Percentiles rank a stretch among this genome's conserved stretches.
Evolutionary conservation across 78 protist species (phyloP).

Genomic region (Protostelium mycophagum): DNA sequence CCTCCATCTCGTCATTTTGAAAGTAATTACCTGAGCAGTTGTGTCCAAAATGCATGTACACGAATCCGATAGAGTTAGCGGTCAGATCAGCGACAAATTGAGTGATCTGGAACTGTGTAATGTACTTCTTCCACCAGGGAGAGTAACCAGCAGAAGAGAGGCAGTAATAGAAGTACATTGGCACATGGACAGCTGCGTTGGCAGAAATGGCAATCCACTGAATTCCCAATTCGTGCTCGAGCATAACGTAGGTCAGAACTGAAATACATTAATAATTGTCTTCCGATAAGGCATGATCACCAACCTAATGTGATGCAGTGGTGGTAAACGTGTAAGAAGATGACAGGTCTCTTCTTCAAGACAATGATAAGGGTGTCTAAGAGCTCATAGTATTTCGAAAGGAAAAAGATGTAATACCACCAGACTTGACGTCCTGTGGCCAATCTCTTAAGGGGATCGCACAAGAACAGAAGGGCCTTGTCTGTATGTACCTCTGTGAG

Average conservation of each 20-base stretch:
- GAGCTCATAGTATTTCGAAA: conserved; percentile 73
- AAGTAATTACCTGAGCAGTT: neutral
- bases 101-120: conserved; percentile 38
- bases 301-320: conserved; percentile 55
- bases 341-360: conserved; percentile 47
- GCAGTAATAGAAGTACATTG: conserved; percentile 62
- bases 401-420: conserved; percentile 61
- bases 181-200: conserved; percentile 68
- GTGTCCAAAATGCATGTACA: conserved; percentile 2
- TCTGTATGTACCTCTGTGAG: neutral
- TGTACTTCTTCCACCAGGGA: conserved; percentile 71
- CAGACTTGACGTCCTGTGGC: conserved; percentile 27
- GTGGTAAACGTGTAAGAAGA: conserved; percentile 73
- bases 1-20: neutral
- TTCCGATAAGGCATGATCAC: neutral
- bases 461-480: conserved; percentile 28
- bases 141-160: conserved; percentile 15
- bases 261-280: neutral
- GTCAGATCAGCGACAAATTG: conserved; percentile 47
- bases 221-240: conserved; percentile 17
- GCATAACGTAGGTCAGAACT: conserved; percentile 19
- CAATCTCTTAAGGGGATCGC: conserved; percentile 21
- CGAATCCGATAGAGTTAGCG: conserved; percentile 23
- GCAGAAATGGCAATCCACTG: conserved; percentile 43
- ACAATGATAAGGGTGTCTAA: conserved; percentile 75